phyloP scores from a whole-genome alignment of 805 yeast species.

The Saturnispora quitensis region DNA sequence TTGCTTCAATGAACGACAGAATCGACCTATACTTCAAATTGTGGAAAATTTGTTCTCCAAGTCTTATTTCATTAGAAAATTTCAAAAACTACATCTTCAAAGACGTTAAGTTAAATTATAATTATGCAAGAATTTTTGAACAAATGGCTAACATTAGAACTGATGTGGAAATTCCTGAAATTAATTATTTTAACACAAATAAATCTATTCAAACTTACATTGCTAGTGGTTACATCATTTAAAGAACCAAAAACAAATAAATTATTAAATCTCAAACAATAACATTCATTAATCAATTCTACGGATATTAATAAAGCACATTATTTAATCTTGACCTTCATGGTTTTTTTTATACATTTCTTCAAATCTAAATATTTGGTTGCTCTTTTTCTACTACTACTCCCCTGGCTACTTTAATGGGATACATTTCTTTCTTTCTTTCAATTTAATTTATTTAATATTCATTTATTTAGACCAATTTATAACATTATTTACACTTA shows the following conservation, averaged over 20 bases:
- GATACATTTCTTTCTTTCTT: background rate
- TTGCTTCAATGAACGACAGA: slow-evolving; percentile 33
- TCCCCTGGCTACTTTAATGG: background rate
- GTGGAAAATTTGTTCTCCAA: slow-evolving; percentile 41
- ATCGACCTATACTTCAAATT: slow-evolving; percentile 45
- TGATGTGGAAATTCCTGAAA: slow-evolving; percentile 35
- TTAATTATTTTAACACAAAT: slow-evolving; percentile 27
- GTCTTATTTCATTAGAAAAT: slow-evolving; percentile 39
- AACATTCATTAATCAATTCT: background rate
- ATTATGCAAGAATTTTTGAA: slow-evolving; percentile 30
- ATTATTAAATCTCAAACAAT: background rate
- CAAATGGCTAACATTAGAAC: slow-evolving; percentile 30
- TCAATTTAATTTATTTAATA: background rate
- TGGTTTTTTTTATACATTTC: background rate
- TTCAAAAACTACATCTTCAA: slow-evolving; percentile 37
- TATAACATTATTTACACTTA: background rate
- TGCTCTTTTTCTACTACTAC: background rate
- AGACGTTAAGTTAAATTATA: slow-evolving; percentile 36
- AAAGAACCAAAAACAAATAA: background rate
- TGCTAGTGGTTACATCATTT: slow-evolving; percentile 19
- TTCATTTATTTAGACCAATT: background rate
- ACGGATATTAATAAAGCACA: background rate
- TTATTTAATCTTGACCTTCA: background rate
- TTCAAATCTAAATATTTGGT: background rate
- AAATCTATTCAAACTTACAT: slow-evolving; percentile 24